Base-by-base conservation (phyloP, 78 protist genomes). In the Dictyostelium intermedium region DNA sequence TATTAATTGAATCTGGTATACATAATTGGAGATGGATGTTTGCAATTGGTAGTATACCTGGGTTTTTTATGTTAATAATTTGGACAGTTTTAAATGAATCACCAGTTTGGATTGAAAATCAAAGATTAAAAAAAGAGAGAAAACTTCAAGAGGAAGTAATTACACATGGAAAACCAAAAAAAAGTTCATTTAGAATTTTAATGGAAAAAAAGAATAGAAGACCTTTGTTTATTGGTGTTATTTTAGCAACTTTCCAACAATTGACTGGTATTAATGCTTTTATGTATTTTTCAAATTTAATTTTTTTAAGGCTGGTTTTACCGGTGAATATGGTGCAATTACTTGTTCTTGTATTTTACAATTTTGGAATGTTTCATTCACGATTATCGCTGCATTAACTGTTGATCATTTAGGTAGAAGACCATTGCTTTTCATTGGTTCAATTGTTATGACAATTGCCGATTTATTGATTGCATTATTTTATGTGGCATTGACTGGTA, bases 11-110 rank as follows among this genome's bases (percentile, higher is more conserved):
- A 63, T 25, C 94, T 11, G 45, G 34, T 23, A 56, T 56, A 56
- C 41, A 80, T 80, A 70, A 80, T 70, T 89, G 94, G 94, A 78
- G 87, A 89, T 89, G 94, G 94, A 80, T 89, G 94, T 89, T 80
- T 80, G 94, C 94, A 13, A 80, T 80, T 45, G 94, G 94, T 27
- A 18, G 63, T 47, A 80, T 47, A 18, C 94, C 94, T n/a, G 94
- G 94, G 14, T 45, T 89, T 37, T 27, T 63, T 27, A 18, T 89
- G 23, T 47, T 89, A 10, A 8, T 34, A 3, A 43, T 73, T 80
- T 89, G 94, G 94, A 14, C 69, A 0, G 34, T 80, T 18, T 80
- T 89, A 25, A 74, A 89, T 32, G 94, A 89, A 11, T 89, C 94
- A 56, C 94, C 94, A 30, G 81, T 80, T 30, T 89, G 72, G 47